phyloP scores from a whole-genome alignment of 495 filamentous ascomycete genomes.

The Podospora tetraspora region DNA sequence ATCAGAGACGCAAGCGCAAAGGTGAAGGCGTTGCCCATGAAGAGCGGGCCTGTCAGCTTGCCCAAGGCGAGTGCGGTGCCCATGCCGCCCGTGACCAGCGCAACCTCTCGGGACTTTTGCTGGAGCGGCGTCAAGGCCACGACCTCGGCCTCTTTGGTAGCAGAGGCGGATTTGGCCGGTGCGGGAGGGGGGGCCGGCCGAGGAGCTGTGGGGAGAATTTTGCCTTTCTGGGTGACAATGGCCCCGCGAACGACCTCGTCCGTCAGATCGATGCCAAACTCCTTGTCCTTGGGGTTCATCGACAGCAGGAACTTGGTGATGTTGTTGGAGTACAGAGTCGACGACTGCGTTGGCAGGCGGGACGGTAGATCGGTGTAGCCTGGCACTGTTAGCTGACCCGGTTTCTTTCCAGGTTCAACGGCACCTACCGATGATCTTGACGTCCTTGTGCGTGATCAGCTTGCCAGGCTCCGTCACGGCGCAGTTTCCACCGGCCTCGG shows the following conservation, averaged over 20 bases:
- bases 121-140: slow-evolving; percentile 72
- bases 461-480: slow-evolving; percentile 67
- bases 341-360: slow-evolving; percentile 72
- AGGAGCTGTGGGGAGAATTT: slow-evolving; percentile 66
- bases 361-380: slow-evolving; percentile 80
- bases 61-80: slow-evolving; percentile 64
- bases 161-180: slow-evolving; percentile 46
- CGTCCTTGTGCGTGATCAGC: slow-evolving; percentile 61
- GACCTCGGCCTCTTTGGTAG: slow-evolving; percentile 50
- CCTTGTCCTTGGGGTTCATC: slow-evolving; percentile 66
- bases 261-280: slow-evolving; percentile 66
- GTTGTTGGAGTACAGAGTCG: slow-evolving; percentile 81
- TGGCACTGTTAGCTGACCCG: slow-evolving; percentile 23
- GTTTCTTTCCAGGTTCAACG: neutral
- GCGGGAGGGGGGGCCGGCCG: slow-evolving; percentile 64
- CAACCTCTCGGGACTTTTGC: slow-evolving; percentile 64
- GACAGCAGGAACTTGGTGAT: slow-evolving; percentile 78
- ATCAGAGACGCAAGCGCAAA: slow-evolving; percentile 73
- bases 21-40: slow-evolving; percentile 78
- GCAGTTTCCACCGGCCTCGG: slow-evolving; percentile 77
- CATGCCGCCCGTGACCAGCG: slow-evolving; percentile 65
- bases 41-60: slow-evolving; percentile 68
- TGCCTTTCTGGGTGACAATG: slow-evolving; percentile 68
- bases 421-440: slow-evolving; percentile 67
- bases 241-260: slow-evolving; percentile 78